A percentile compares a stretch with the other conserved stretches of the same genome.
Evolutionary conservation across 208 protist species (phyloP).

Genomic region (Leishmania tropica): DNA sequence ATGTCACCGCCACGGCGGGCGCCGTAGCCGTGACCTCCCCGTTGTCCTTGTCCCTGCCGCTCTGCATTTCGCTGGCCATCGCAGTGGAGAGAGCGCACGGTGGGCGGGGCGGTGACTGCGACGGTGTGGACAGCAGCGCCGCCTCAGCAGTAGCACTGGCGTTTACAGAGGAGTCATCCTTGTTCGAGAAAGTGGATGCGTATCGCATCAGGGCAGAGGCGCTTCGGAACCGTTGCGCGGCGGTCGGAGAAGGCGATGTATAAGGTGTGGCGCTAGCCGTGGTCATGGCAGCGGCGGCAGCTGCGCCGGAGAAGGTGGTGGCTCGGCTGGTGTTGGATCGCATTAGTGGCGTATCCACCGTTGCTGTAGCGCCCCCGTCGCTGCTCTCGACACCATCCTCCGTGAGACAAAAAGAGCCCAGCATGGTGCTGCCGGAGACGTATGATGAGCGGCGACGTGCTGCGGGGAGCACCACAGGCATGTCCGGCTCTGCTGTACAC

Average conservation of each 20-base stretch:
- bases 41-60: not conserved
- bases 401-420: not conserved
- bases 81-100: not conserved
- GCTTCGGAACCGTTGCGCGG: not conserved
- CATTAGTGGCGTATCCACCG: not conserved
- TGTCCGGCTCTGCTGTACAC: not conserved
- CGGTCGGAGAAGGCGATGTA: not conserved
- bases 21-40: not conserved
- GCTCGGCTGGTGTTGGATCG: not conserved
- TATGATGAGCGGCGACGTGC: not conserved
- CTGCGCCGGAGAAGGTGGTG: not conserved
- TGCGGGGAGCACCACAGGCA: not conserved
- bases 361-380: constrained; percentile 4
- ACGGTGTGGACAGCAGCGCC: not conserved
- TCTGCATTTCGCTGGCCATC: not conserved
- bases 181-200: not conserved
- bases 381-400: not conserved
- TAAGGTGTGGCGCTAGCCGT: not conserved
- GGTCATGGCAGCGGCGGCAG: not conserved
- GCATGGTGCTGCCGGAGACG: not conserved
- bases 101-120: not conserved
- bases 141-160: not conserved
- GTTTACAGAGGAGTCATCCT: not conserved
- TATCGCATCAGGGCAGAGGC: not conserved
- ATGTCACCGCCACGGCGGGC: not conserved